Evolutionary conservation across 2,329 filamentous ascomycete species (phyloP).

Genomic region (Helotiales sp.): DNA sequence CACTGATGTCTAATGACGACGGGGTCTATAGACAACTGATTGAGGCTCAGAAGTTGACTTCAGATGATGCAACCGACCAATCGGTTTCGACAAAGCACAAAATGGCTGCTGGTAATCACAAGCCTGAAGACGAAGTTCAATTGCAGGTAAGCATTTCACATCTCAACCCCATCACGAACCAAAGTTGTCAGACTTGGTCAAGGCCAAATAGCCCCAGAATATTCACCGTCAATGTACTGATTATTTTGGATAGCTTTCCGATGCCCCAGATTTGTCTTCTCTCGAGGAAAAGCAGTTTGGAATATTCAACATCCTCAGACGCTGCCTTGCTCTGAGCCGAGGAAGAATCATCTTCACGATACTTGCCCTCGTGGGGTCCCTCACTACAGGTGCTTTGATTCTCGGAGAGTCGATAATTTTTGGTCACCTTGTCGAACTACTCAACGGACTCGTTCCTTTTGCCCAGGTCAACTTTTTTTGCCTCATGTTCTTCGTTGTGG

Average conservation of each 20-base stretch:
- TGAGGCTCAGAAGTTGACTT: slow-evolving; percentile 29
- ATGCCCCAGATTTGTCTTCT: neutral
- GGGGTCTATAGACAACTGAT: slow-evolving; percentile 55
- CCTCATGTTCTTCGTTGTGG: slow-evolving; percentile 55
- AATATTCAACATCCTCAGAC: slow-evolving; percentile 32
- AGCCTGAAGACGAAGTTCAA: neutral
- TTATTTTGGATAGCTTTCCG: neutral
- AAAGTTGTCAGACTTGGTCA: too few relatives aligned
- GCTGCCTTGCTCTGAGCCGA: slow-evolving; percentile 43
- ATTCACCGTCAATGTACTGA: neutral
- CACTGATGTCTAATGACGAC: slow-evolving; percentile 39
- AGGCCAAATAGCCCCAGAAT: neutral
- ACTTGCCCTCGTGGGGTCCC: slow-evolving; percentile 41
- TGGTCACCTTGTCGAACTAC: slow-evolving; percentile 54
- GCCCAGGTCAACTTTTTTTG: slow-evolving; percentile 45
- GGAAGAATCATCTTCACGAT: slow-evolving; percentile 45
- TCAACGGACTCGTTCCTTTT: slow-evolving; percentile 47
- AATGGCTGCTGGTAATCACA: neutral
- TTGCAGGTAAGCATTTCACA: neutral
- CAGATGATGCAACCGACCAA: slow-evolving; percentile 10
- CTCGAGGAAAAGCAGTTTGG: slow-evolving; percentile 5
- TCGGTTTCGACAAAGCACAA: neutral
- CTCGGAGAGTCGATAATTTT: slow-evolving; percentile 61
- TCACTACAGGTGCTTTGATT: slow-evolving; percentile 53
- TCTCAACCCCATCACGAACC: too few relatives aligned